Evolutionary conservation across 495 filamentous ascomycete species (phyloP).

Genomic region (Aspergillus biplanus): DNA sequence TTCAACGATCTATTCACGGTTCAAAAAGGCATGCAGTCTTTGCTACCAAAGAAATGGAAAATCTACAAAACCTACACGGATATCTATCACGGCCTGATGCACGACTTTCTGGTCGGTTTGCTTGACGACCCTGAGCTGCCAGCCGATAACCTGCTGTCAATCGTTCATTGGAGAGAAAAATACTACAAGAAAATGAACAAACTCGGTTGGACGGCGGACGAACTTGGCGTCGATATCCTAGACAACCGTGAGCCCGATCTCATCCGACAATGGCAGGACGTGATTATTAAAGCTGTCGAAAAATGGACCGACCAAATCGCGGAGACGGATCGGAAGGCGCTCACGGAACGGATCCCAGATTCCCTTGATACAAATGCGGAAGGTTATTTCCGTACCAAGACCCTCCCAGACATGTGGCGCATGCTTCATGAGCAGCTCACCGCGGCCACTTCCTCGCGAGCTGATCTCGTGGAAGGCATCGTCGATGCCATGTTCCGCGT

Average conservation of each 20-base stretch:
- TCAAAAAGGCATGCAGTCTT: conserved; percentile 80
- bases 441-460: conserved; percentile 78
- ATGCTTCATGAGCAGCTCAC: conserved; percentile 92
- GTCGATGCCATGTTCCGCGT: conserved; percentile 92
- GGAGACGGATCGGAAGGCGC: conserved; percentile 74
- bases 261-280: conserved; percentile 87
- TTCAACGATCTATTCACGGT: conserved; percentile 97
- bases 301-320: conserved; percentile 97
- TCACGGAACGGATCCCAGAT: conserved; percentile 74
- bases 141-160: conserved; percentile 79
- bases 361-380: conserved; percentile 84
- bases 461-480: conserved; percentile 89
- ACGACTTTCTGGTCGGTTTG: conserved; percentile 80
- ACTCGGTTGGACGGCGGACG: conserved; percentile 73
- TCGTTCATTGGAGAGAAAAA: conserved; percentile 93
- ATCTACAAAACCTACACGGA: conserved; percentile 87
- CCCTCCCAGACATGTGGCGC: conserved; percentile 90
- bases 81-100: conserved; percentile 93
- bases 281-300: conserved; percentile 93
- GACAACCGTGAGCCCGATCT: conserved; percentile 87
- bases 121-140: conserved; percentile 80
- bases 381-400: conserved; percentile 86
- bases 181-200: conserved; percentile 96
- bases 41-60: conserved; percentile 98
- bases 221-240: conserved; percentile 79